Evolutionary conservation across 345 rosid species (phyloP).

Genomic region (Diplotaxis tenuifolia): DNA sequence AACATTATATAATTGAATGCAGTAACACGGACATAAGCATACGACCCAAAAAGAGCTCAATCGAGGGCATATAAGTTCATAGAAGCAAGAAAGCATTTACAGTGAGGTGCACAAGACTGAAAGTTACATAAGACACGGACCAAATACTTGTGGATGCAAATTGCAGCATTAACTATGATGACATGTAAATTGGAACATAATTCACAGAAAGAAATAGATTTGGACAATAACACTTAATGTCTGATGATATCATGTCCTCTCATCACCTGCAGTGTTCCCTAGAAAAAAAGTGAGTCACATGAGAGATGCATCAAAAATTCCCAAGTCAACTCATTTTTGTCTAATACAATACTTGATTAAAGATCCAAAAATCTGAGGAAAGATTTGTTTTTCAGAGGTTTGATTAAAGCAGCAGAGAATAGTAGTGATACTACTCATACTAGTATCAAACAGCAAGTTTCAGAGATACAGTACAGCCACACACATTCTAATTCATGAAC

Average conservation of each 20-base stretch:
- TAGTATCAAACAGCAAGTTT: constrained; percentile 1
- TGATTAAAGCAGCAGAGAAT: not conserved
- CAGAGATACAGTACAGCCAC: not conserved
- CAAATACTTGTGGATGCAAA: constrained; percentile 8
- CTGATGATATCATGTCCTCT: not conserved
- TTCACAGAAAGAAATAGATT: not conserved
- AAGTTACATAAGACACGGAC: not conserved
- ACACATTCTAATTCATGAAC: not conserved
- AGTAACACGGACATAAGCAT: not conserved
- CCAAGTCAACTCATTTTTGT: constrained; percentile 14
- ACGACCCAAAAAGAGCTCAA: not conserved
- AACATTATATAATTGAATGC: not conserved
- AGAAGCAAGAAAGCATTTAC: not conserved
- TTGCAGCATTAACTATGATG: not conserved
- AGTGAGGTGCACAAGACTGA: not conserved
- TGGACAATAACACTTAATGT: not conserved
- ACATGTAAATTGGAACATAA: not conserved
- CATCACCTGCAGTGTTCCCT: not conserved
- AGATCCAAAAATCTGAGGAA: constrained; percentile 14
- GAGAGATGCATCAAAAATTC: constrained; percentile 7
- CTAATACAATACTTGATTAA: not conserved
- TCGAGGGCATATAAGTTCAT: not conserved
- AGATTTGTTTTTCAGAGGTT: not conserved
- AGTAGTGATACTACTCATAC: not conserved
- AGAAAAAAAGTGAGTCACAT: not conserved